phyloP scores from a whole-genome alignment of 306 rosid species.

The Phaseolus lunatus region DNA sequence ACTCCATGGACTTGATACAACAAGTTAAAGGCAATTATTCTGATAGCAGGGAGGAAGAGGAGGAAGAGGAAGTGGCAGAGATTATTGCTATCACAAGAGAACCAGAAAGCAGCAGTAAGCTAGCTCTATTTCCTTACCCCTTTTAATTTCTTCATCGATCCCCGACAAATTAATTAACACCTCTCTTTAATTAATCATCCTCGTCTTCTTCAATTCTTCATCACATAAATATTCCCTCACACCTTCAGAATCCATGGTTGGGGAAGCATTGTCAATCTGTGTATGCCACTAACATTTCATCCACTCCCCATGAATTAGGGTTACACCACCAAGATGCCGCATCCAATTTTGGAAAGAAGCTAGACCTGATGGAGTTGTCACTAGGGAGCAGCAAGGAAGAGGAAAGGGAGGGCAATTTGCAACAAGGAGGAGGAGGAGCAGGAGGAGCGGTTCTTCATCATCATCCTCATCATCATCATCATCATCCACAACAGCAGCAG shows the following conservation, averaged over 20 bases:
- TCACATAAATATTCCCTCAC: background rate
- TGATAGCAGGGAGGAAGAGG: constrained; percentile 59
- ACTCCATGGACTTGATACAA: constrained; percentile 59
- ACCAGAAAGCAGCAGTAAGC: constrained; percentile 48
- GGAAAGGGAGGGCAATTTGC: background rate
- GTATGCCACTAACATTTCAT: background rate
- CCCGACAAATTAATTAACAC: background rate
- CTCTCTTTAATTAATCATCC: background rate
- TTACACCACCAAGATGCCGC: constrained; percentile 49
- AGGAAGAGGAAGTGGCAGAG: constrained; percentile 44
- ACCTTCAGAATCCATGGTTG: constrained; percentile 27
- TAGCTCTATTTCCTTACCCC: constrained; percentile 16
- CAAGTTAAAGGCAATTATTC: constrained; percentile 54
- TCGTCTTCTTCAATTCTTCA: background rate
- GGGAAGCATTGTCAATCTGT: constrained; percentile 17
- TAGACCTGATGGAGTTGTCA: constrained; percentile 54
- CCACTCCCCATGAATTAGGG: constrained; percentile 50
- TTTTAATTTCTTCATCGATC: constrained; percentile 36
- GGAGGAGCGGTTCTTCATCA: background rate
- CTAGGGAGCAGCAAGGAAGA: constrained; percentile 41
- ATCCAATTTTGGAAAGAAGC: constrained; percentile 40
- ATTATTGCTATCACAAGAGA: constrained; percentile 37
- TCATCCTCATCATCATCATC: background rate
- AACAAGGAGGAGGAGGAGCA: constrained; percentile 11
- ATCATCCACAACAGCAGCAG: background rate